A percentile compares a stretch with the other conserved stretches of the same genome.
phyloP scores from a whole-genome alignment of 257 asterid genomes.

The Ilex aquifolium region DNA sequence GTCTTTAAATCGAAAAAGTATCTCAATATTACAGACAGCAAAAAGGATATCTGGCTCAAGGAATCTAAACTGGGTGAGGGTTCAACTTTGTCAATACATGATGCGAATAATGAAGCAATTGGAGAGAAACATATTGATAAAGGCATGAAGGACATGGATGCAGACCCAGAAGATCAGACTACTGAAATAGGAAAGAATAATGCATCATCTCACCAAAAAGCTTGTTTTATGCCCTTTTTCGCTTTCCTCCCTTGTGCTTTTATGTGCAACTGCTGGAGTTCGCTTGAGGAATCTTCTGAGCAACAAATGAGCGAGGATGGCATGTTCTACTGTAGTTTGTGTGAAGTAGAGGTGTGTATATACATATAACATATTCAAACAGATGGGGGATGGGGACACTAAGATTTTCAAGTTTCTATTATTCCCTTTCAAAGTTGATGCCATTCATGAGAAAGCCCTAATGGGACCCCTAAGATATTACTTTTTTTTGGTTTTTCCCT shows the following conservation, averaged over 20 bases:
- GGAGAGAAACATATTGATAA: slow-evolving; percentile 36
- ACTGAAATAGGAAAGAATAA: slow-evolving; percentile 28
- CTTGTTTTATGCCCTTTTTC: slow-evolving; percentile 30
- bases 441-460: too few relatives aligned
- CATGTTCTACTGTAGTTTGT: slow-evolving; percentile 97
- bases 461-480: too few relatives aligned
- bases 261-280: slow-evolving; percentile 31
- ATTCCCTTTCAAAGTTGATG: too few relatives aligned
- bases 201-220: slow-evolving; percentile 18
- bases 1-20: slow-evolving; percentile 84
- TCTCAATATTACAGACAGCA: slow-evolving; percentile 41
- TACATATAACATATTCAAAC: not conserved
- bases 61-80: slow-evolving; percentile 58
- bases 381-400: too few relatives aligned
- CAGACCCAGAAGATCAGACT: slow-evolving; percentile 28
- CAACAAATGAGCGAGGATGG: slow-evolving; percentile 84
- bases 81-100: slow-evolving; percentile 47
- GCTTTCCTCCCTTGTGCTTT: slow-evolving; percentile 69
- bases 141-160: slow-evolving; percentile 28
- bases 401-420: too few relatives aligned
- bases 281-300: slow-evolving; percentile 54
- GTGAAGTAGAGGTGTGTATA: slow-evolving; percentile 86
- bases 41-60: slow-evolving; percentile 28
- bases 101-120: slow-evolving; percentile 33
- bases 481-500: too few relatives aligned